A percentile compares a stretch with the other conserved stretches of the same genome.
Conservation (phyloP, 306 rosid species). For the Potentilla sterilis region DNA sequence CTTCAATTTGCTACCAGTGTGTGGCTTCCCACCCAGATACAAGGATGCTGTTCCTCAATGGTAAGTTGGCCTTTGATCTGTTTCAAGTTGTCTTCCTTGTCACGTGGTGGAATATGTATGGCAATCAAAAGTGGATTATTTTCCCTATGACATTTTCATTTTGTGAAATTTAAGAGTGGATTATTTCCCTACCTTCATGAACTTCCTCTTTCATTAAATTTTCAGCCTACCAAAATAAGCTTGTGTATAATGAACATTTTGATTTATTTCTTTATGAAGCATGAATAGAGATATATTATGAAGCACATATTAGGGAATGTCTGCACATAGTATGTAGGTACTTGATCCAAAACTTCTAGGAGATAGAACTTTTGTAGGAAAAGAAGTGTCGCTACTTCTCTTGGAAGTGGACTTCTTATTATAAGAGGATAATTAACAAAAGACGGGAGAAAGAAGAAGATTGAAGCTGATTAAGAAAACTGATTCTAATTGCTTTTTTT, state of each 20-base stretch:
- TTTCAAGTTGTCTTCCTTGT: conserved; percentile 5
- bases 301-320: neutral
- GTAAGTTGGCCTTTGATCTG: conserved; percentile 45
- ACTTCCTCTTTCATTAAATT: neutral
- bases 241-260: neutral
- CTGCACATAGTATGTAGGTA: neutral
- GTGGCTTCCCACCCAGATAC: conserved; percentile 94
- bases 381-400: too few species aligned
- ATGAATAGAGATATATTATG: neutral
- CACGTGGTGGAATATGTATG: neutral
- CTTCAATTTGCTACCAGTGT: conserved; percentile 47
- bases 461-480: too few species aligned
- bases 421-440: too few species aligned
- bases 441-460: too few species aligned
- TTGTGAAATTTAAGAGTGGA: neutral
- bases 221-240: neutral
- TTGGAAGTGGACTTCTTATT: too few species aligned
- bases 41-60: conserved; percentile 75
- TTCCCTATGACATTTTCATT: neutral
- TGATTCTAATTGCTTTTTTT: too few species aligned
- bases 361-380: too few species aligned
- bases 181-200: neutral
- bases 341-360: too few species aligned
- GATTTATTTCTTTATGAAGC: neutral
- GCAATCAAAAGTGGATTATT: neutral